Conservation (phyloP, 306 rosid species). For the Cicer cuneatum region DNA sequence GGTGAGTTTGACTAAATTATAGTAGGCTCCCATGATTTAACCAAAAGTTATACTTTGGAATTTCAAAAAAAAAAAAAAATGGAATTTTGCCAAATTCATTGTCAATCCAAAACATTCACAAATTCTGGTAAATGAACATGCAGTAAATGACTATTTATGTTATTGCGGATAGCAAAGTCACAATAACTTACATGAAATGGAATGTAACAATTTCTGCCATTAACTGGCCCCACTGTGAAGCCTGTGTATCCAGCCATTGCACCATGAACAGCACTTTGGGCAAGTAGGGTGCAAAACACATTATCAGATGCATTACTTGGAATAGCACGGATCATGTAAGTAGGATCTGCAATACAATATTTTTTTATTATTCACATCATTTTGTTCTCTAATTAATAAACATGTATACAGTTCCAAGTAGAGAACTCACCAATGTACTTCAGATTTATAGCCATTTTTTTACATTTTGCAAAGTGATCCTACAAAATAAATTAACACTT, state of each 20-base stretch:
- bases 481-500: constrained; percentile 37
- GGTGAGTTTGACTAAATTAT: too few species aligned
- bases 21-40: too few species aligned
- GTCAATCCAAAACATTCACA: too few species aligned
- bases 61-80: too few species aligned
- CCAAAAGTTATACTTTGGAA: too few species aligned
- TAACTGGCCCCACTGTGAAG: constrained; percentile 71
- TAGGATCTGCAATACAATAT: constrained; percentile 61
- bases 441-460: constrained; percentile 58
- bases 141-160: neutral
- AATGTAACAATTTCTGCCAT: constrained; percentile 70
- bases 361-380: constrained; percentile 11
- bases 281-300: constrained; percentile 72
- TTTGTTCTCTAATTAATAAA: neutral
- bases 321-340: constrained; percentile 80
- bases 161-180: neutral
- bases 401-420: neutral
- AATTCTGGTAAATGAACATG: too few species aligned
- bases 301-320: constrained; percentile 81
- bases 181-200: constrained; percentile 65
- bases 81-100: too few species aligned
- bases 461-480: constrained; percentile 62
- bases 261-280: constrained; percentile 76
- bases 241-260: constrained; percentile 84
- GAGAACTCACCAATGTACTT: constrained; percentile 69